These are phyloP conservation scores for Beauveria brongniartii DNA, from an alignment of 2,329 filamentous ascomycete species.

Conservation along the genomic window DNA sequence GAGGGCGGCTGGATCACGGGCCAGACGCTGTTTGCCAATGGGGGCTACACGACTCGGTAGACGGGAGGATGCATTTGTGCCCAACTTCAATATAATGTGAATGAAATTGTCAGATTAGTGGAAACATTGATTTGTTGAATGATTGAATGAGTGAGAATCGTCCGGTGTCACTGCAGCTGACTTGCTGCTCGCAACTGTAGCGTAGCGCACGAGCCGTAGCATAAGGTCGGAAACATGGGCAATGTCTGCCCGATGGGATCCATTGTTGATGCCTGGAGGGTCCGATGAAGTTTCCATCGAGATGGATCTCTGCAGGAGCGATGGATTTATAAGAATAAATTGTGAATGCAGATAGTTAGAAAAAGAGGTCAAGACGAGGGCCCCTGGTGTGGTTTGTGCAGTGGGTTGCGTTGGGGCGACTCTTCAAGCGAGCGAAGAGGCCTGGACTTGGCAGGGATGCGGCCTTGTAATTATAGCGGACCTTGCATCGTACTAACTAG, in stretches of 20 bases:
- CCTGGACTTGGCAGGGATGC: no score
- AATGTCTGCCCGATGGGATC: background rate
- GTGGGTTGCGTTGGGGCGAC: background rate
- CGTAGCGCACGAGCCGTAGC: background rate
- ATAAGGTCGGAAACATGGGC: background rate
- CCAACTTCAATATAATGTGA: background rate
- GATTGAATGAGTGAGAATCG: background rate
- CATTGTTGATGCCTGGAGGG: background rate
- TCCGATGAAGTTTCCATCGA: background rate
- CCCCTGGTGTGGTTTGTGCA: background rate
- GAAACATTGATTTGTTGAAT: background rate
- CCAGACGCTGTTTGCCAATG: slow-evolving; percentile 41
- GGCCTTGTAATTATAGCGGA: no score
- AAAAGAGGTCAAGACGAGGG: background rate
- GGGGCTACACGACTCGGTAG: slow-evolving; percentile 36
- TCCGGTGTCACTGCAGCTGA: background rate
- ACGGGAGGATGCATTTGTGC: background rate
- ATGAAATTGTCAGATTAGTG: background rate
- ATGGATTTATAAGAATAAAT: background rate
- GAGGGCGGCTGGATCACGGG: slow-evolving; percentile 38
- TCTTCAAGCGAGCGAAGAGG: no score
- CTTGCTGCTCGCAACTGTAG: background rate
- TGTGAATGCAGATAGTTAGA: background rate
- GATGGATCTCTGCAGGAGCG: background rate
- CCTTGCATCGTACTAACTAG: no score